Evolutionary conservation across 768 basidiomycete species (phyloP), one percentile per base, ranked within the genome.

Genomic region (Tylopilus subfusipes): DNA sequence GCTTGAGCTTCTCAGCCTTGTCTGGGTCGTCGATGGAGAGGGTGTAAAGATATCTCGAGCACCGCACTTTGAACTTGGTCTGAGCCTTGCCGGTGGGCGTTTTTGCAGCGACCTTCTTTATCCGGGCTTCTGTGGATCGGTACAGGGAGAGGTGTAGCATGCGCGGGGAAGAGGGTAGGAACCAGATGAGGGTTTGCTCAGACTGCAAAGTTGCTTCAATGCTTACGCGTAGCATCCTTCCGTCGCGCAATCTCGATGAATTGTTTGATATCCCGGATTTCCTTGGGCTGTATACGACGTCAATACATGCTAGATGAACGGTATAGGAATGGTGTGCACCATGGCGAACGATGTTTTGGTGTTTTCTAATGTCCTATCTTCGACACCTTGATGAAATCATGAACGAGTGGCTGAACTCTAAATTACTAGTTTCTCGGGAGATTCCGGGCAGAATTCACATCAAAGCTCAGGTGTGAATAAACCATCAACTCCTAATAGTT

Each of bases 61-160:
- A 98, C 72, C 97, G 84, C 71, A 99, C 85, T 83, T 99, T 99
- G 86, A 98, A 98, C 79, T 98, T 99, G 70, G 90, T 96, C 75
- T 84, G 80, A 33, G 80, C 78, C 78, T 92, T 92, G 65, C 83
- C 87, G 47, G 81, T 80, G 31, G 84, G 71, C 29, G 78, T 73
- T 72, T 80, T 83, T 36, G 88, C 76, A 55, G 82, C 79, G 57
- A 87, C 88, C 81, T 95, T 97, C 81, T 98, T 98, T 84, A 98
- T 97, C 75, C 93, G 91, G 56, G 91, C 93, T 82, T 93, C 96
- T 98, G 73, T 24, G 27, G n/a, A 33, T 27, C 45, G 43, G 33
- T 29, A 30, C 48, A 43, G 34, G 29, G 42, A 9, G 22, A n/a
- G 14, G 50, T 54, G 11, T n/a, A 24, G n/a, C 2, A 21, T 33